Base-by-base conservation (phyloP, 2,329 filamentous ascomycete genomes). In the Sphaerulina musiva region DNA sequence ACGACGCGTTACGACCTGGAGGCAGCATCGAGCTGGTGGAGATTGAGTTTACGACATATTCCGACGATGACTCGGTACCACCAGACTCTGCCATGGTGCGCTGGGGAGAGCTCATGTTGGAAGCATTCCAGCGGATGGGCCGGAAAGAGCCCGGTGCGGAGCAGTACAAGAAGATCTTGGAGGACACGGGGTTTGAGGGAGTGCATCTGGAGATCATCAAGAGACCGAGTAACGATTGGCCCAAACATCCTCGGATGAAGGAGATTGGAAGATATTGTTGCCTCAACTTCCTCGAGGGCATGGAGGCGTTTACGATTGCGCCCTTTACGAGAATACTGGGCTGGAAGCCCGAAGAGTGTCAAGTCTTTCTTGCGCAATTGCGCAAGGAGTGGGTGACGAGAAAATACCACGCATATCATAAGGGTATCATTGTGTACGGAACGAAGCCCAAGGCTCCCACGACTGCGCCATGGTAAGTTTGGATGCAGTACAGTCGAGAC, bases 21-120 rank as follows among this genome's bases (percentile, higher is more conserved):
- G 73, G 73, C 43, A 74, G 67, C 62, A 59, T 75, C 12, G 72
- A 76, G 56, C 65, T 73, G 23, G 70, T 73, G 10, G 75, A 78
- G 58, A 67, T 74, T 56, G 68, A 69, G 1, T 69, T 73, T 0
- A 66, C 69, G 3, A 68, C 70, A 0, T 67, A 62, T 23, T 66
- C 67, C 36, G 70, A 74, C 40, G 74, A 78, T 47, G 70, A 64
- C 7, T 72, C 65, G n/a, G 62, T 73, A 59, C 62, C 58, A 2
- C n/a, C 51, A 6, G 60, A 66, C 45, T 57, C 59, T 10, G 52
- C 63, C 2, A 55, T 62, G n/a, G 53, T 50, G 17, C 59, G 57
- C 31, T 67, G 61, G 62, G 57, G 57, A 38, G 41, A 70, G 47
- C 69, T 51, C 2, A 47, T 62, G 47, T 46, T 57, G 23, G 54